Percentiles rank a stretch among this genome's conserved stretches.
Evolutionary conservation across 345 rosid genomes (phyloP).

Genomic region (Mercurialis annua): DNA sequence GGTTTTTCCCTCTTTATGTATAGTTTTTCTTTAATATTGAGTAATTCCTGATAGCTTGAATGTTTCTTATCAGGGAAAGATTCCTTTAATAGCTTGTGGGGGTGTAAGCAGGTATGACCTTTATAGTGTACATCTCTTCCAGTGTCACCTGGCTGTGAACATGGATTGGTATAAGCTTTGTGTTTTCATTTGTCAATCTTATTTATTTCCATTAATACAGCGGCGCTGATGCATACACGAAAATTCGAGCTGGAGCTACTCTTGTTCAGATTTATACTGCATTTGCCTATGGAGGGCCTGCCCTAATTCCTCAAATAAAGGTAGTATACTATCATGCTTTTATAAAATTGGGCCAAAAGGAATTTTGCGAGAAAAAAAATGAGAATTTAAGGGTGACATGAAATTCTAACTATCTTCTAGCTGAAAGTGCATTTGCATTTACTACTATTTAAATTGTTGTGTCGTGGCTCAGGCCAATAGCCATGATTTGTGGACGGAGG

Average conservation of each 20-base stretch:
- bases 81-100: slow-evolving; percentile 91
- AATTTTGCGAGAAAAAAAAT: background rate
- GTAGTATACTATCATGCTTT: slow-evolving; percentile 28
- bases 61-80: slow-evolving; percentile 62
- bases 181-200: slow-evolving; percentile 3
- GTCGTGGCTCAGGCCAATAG: background rate
- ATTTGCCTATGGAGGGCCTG: slow-evolving; percentile 97
- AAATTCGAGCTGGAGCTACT: slow-evolving; percentile 90
- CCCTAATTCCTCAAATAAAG: slow-evolving; percentile 89
- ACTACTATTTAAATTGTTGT: no score
- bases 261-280: slow-evolving; percentile 95
- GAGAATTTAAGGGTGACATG: background rate
- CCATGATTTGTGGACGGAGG: background rate
- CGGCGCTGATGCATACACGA: slow-evolving; percentile 96
- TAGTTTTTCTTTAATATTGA: background rate
- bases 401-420: background rate
- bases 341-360: background rate
- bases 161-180: background rate
- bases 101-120: slow-evolving; percentile 75
- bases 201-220: slow-evolving; percentile 36
- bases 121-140: background rate
- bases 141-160: slow-evolving; percentile 11
- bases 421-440: background rate
- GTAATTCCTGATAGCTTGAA: background rate
- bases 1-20: background rate